Base-by-base conservation (phyloP, 176 grass and related monocot species). In the Carex myosuroides region DNA sequence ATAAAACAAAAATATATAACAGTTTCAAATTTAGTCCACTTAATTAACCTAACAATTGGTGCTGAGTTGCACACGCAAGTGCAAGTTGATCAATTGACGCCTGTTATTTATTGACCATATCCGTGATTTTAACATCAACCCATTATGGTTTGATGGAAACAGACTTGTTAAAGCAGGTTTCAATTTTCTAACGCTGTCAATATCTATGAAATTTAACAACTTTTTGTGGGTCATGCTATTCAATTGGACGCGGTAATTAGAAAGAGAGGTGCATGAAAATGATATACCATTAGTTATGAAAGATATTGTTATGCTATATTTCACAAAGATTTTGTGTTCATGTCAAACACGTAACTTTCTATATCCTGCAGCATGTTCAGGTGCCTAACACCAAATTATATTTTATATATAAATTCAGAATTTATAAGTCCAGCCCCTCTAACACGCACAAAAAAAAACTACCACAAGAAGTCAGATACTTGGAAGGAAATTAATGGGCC, bases 71-170 rank as follows among this genome's bases (percentile, higher is more conserved):
- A 52, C 70, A 74, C 70, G 70, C 42, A 74, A 52, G 70, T 73
- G n/a, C n/a, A 50, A 74, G 42, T 24, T 52, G n/a, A 48, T 72
- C 17, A 72, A 22, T 72, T 72, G 69, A 52, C 4, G 11, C 70
- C 70, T 74, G 70, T 52, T 50, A 42, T 52, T 22, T 10, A 50
- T 50, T 72, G 69, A 72, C 42, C 20, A 4, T 5, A 13, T 60
- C 62, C 9, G 20, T 64, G 8, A 37, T 39, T 68, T 70, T 18
- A 70, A 42, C 42, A 74, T 74, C 70, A 74, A 52, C 10, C 9
- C 70, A 74, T 74, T 73, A 73, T 50, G n/a, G 17, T 48, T 22
- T 73, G 70, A 73, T 73, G 17, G 70, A 8, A 52, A 74, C 70
- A 24, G 17, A 26, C 13, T 50, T 21, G 44, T 67, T 74, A 74